phyloP scores from a whole-genome alignment of 176 grass and related monocot species.

The Oryza punctata region DNA sequence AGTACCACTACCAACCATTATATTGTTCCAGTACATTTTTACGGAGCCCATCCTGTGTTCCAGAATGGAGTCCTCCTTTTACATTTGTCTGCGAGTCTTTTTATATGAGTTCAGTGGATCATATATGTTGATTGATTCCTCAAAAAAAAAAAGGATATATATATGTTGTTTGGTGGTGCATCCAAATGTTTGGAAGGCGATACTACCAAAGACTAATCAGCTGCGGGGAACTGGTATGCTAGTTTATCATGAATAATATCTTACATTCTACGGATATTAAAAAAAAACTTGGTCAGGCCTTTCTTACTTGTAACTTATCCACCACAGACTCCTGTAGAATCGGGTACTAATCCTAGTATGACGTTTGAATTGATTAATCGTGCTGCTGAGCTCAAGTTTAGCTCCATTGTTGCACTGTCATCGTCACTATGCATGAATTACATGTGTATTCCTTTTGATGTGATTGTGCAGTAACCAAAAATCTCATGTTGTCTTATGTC shows the following conservation, averaged over 20 bases:
- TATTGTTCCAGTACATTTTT: neutral
- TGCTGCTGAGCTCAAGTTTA: neutral
- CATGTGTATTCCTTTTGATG: neutral
- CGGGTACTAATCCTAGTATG: neutral
- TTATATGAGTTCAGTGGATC: no score
- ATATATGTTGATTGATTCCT: neutral
- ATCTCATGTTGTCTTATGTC: neutral
- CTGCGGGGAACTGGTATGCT: neutral
- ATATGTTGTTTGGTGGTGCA: neutral
- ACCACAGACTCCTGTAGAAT: neutral
- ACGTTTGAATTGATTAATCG: neutral
- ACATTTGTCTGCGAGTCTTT: neutral
- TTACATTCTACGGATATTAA: neutral
- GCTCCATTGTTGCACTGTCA: neutral
- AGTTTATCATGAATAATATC: neutral
- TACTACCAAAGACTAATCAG: neutral
- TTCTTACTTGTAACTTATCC: neutral
- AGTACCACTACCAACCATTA: neutral
- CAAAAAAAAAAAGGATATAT: no score
- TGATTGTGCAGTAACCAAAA: constrained; percentile 11
- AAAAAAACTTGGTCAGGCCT: neutral
- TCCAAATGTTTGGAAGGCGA: no score
- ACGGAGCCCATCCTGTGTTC: neutral
- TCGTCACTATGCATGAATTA: neutral
- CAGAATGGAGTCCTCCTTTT: neutral